Conservation (phyloP, 495 filamentous ascomycete species). For the Margaritispora aquatica region DNA sequence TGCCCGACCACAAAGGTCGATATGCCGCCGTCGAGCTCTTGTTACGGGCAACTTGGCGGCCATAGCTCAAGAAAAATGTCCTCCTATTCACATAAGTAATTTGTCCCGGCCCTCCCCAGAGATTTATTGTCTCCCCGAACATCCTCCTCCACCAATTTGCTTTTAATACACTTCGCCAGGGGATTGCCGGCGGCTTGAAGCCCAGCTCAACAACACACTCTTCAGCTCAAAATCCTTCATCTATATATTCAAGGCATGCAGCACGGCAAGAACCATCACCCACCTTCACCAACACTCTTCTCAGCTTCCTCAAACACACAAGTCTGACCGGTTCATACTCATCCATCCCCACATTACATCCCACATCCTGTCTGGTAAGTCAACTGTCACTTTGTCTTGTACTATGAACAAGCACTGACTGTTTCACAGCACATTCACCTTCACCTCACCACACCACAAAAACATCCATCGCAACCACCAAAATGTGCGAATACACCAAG, state of each 20-base stretch:
- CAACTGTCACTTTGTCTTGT: neutral
- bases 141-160: conserved; percentile 8
- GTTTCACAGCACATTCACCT: neutral
- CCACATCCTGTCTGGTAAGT: neutral
- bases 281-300: neutral
- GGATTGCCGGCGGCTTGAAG: neutral
- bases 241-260: conserved; percentile 19
- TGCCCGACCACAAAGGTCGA: conserved; percentile 7
- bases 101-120: conserved; percentile 3
- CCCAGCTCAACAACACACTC: neutral
- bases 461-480: conserved; percentile 18
- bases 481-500: conserved; percentile 73
- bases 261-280: neutral
- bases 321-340: neutral
- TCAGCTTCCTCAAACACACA: neutral
- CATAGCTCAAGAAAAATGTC: conserved; percentile 12
- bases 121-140: neutral
- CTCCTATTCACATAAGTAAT: conserved; percentile 18
- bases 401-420: neutral
- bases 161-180: conserved; percentile 16
- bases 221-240: neutral
- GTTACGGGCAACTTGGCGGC: conserved; percentile 19
- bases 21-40: conserved; percentile 6
- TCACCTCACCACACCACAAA: neutral
- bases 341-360: neutral